phyloP scores from a whole-genome alignment of 225 moss, liverwort and hornwort species.

The Ulota crispa region DNA sequence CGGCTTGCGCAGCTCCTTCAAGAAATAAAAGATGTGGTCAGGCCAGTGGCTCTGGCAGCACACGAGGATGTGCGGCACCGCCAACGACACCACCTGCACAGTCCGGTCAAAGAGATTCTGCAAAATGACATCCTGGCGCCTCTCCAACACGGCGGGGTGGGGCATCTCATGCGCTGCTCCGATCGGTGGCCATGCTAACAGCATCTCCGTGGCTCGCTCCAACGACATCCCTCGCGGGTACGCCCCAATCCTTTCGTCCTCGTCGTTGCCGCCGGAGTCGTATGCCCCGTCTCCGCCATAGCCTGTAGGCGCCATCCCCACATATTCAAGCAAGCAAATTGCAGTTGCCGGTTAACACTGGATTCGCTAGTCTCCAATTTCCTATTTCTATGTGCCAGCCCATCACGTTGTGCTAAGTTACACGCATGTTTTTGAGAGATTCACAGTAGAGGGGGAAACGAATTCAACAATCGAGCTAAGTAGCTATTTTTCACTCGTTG shows the following conservation, averaged over 20 bases:
- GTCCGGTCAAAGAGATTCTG: constrained; percentile 41
- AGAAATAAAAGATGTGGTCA: constrained; percentile 37
- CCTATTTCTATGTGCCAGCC: neutral
- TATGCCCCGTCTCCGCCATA: neutral
- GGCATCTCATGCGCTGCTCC: constrained; percentile 32
- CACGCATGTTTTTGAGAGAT: neutral
- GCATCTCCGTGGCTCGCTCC: constrained; percentile 41
- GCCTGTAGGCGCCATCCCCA: constrained; percentile 5
- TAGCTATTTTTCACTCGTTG: too few species aligned
- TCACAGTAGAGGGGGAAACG: neutral
- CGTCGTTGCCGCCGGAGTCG: neutral
- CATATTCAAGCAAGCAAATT: neutral
- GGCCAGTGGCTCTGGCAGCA: constrained; percentile 57
- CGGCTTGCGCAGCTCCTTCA: constrained; percentile 47
- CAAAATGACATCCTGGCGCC: constrained; percentile 42
- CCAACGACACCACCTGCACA: constrained; percentile 35
- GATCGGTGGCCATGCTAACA: constrained; percentile 49
- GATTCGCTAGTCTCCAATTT: neutral
- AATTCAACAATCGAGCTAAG: neutral
- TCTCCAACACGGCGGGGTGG: constrained; percentile 46
- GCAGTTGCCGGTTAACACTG: neutral
- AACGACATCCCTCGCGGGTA: constrained; percentile 38
- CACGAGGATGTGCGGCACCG: constrained; percentile 41
- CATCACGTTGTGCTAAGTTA: neutral
- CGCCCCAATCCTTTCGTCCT: neutral